Evolutionary conservation across 768 basidiomycete genomes (phyloP), one percentile per base, ranked within the genome.

Genomic region (Mycena haematopus): DNA sequence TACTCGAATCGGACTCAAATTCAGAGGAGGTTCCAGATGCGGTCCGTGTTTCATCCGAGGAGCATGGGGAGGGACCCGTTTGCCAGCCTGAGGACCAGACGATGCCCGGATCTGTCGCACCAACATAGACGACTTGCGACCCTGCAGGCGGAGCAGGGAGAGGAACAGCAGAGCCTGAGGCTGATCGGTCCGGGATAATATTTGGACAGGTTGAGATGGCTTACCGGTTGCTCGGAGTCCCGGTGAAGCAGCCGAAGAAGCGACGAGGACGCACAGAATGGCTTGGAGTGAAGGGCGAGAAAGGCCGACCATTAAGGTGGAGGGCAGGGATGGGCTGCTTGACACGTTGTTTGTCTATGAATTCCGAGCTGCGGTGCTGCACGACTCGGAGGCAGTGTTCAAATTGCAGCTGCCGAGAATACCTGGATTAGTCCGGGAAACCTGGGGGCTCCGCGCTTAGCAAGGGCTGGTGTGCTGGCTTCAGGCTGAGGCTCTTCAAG

Each of bases 71-170:
- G 55, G 55, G 55, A 27, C 3, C 29, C 11, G 19, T 35, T 33
- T 35, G 42, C 55, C 55, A 56, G 13, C 13, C n/a, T 0, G 19
- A 1, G n/a, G 55, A 56, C 55, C 55, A 56, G 44, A 31, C 36
- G 29, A 56, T 56, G n/a, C 55, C 55, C 3, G 55, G 55, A 46
- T 56, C 55, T 33, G 42, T 46, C 29, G 55, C 42, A 45, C 17
- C 31, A 24, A 56, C 44, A 19, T 46, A 24, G 29, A 46, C 31
- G 55, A 35, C 55, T 46, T 46, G 33, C 29, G 55, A 56, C 29
- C 42, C 55, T 2, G 42, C 40, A 17, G 55, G 55, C 31, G 55
- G 42, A 17, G n/a, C 46, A 17, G 55, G 55, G 31, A 46, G 55
- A 46, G 55, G 44, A 56, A 46, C 55, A 11, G 25, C 53, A 13